Evolutionary conservation across 1,284 basidiomycete species (phyloP).

Genomic region (Hemileia vastatrix): DNA sequence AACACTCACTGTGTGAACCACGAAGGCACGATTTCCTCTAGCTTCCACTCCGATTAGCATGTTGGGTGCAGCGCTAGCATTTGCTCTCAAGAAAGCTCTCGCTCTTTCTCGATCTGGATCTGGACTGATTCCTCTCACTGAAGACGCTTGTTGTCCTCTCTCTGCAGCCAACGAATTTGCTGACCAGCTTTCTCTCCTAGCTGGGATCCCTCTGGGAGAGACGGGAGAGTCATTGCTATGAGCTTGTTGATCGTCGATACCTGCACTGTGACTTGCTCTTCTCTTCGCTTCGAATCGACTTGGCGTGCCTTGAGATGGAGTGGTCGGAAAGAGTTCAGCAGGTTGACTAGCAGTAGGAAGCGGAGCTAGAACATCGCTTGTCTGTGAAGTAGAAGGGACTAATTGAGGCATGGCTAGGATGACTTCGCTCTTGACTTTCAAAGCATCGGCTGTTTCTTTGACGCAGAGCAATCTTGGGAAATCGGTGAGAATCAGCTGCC

Average conservation of each 20-base stretch:
- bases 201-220: background rate
- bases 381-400: background rate
- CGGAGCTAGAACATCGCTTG: slow-evolving; percentile 3
- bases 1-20: slow-evolving; percentile 25
- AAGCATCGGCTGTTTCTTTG: slow-evolving; percentile 45
- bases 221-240: background rate
- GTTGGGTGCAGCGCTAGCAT: slow-evolving; percentile 26
- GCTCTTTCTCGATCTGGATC: background rate
- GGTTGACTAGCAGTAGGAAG: background rate
- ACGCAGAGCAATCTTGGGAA: slow-evolving; percentile 50
- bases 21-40: slow-evolving; percentile 26
- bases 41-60: slow-evolving; percentile 29
- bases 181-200: background rate
- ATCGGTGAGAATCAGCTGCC: slow-evolving; percentile 50
- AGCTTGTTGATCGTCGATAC: background rate
- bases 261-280: background rate
- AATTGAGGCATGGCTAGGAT: slow-evolving; percentile 42
- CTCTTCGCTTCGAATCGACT: background rate
- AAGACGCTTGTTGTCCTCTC: background rate
- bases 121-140: slow-evolving; percentile 2
- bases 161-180: slow-evolving; percentile 2
- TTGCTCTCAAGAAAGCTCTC: background rate
- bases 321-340: background rate
- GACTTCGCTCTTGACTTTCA: slow-evolving; percentile 49
- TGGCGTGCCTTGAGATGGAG: background rate